These are phyloP conservation scores for Colletotrichum sidae DNA, from an alignment of 2,329 filamentous ascomycete genomes.

Conservation along the genomic window DNA sequence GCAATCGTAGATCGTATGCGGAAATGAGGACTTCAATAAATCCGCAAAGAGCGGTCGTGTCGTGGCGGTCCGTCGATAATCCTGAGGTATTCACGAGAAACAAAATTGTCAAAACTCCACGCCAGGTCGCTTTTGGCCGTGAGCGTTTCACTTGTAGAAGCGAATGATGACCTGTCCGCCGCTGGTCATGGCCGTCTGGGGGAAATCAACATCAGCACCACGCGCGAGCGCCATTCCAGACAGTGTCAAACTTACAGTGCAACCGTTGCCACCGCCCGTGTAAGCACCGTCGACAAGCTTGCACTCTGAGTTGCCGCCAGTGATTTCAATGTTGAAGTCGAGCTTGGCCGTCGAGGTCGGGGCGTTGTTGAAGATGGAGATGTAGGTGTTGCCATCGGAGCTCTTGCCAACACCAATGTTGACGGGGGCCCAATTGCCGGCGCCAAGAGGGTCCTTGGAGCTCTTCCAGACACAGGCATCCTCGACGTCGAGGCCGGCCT, in stretches of 20 bases:
- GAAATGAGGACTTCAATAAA: constrained; percentile 29
- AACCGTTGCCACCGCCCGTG: constrained; percentile 70
- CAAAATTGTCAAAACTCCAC: constrained; percentile 32
- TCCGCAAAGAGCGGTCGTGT: constrained; percentile 23
- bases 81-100: constrained; percentile 40
- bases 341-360: constrained; percentile 79
- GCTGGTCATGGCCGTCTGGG: constrained; percentile 55
- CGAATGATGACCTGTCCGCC: constrained; percentile 58
- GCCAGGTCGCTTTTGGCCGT: constrained; percentile 40
- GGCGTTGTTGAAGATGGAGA: constrained; percentile 86
- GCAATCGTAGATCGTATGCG: constrained; percentile 36
- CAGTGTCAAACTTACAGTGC: constrained; percentile 76
- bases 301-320: constrained; percentile 71
- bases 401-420: constrained; percentile 85
- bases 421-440: constrained; percentile 88
- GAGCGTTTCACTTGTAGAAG: constrained; percentile 50
- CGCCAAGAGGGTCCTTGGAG: constrained; percentile 59
- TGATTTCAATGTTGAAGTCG: constrained; percentile 83
- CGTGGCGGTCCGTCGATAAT: constrained; percentile 33
- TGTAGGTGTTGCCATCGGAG: constrained; percentile 73
- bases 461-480: constrained; percentile 82
- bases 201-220: neutral
- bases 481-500: constrained; percentile 72
- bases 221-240: neutral
- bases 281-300: constrained; percentile 74